Conservation (phyloP, 2,329 filamentous ascomycete species). For the Penicillium sp. region DNA sequence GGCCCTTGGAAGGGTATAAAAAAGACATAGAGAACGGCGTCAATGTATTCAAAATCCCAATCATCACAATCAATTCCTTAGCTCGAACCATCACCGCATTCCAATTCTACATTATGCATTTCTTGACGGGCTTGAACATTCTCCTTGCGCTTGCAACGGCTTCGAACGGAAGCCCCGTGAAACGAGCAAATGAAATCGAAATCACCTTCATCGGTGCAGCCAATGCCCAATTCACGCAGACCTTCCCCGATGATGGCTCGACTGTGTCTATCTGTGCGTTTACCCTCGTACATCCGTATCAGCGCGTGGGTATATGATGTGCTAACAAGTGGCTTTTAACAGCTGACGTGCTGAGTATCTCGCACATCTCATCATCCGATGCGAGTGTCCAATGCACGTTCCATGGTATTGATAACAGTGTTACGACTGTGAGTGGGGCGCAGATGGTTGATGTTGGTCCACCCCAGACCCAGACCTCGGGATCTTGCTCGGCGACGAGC, state of each 20-base stretch:
- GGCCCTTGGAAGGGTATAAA: neutral
- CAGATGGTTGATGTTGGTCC: conserved; percentile 20
- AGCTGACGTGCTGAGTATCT: conserved; percentile 22
- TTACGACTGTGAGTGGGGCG: conserved; percentile 14
- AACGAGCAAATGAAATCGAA: neutral
- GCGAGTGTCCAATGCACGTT: conserved; percentile 18
- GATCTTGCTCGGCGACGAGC: conserved; percentile 7
- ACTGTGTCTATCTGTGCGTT: conserved; percentile 14
- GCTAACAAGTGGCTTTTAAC: neutral
- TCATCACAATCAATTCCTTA: neutral
- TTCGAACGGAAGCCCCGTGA: neutral
- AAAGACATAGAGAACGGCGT: neutral
- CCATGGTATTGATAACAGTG: conserved; percentile 19
- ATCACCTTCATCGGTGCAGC: conserved; percentile 22
- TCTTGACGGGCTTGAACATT: neutral
- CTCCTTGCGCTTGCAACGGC: neutral
- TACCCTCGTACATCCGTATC: neutral
- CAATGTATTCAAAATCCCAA: neutral
- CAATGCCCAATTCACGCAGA: conserved; percentile 16
- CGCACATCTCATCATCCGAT: conserved; percentile 11
- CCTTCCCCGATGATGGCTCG: conserved; percentile 17
- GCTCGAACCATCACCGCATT: neutral
- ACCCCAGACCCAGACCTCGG: conserved; percentile 22
- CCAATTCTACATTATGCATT: neutral
- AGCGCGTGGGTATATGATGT: neutral